These are phyloP conservation scores for Podospora pseudoanserina DNA, from an alignment of 495 filamentous ascomycete species.

Conservation along the genomic window DNA sequence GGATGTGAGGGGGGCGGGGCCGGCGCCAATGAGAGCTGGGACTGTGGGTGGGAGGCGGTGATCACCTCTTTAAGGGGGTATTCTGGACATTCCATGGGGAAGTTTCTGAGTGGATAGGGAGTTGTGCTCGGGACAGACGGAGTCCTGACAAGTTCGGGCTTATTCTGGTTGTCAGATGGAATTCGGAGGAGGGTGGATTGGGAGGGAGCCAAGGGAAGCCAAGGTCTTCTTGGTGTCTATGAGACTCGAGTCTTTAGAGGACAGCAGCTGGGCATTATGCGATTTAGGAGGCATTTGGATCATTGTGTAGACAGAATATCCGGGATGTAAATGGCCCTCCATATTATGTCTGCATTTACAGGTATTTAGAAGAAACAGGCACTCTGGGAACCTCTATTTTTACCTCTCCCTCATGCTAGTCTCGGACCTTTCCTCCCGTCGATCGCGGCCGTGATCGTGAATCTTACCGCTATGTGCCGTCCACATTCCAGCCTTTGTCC, in stretches of 20 bases:
- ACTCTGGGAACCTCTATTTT: not conserved
- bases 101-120: not conserved
- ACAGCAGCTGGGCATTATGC: not conserved
- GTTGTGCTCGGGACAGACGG: not conserved
- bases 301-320: not conserved
- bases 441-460: not conserved
- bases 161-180: not conserved
- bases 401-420: not conserved
- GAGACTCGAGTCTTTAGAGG: not conserved
- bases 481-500: not conserved
- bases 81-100: not conserved
- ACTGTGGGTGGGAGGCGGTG: not conserved
- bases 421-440: not conserved
- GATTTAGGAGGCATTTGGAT: not conserved
- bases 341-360: not conserved
- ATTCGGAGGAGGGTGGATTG: not conserved
- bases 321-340: not conserved
- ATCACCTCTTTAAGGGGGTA: not conserved
- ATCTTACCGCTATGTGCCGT: not conserved
- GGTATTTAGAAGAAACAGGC: not conserved
- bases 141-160: not conserved
- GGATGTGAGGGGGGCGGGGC: not conserved
- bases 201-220: not conserved
- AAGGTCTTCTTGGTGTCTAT: not conserved
- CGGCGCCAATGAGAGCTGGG: not conserved